Evolutionary conservation across 495 filamentous ascomycete species (phyloP).

Genomic region (Penicillium nucicola): DNA sequence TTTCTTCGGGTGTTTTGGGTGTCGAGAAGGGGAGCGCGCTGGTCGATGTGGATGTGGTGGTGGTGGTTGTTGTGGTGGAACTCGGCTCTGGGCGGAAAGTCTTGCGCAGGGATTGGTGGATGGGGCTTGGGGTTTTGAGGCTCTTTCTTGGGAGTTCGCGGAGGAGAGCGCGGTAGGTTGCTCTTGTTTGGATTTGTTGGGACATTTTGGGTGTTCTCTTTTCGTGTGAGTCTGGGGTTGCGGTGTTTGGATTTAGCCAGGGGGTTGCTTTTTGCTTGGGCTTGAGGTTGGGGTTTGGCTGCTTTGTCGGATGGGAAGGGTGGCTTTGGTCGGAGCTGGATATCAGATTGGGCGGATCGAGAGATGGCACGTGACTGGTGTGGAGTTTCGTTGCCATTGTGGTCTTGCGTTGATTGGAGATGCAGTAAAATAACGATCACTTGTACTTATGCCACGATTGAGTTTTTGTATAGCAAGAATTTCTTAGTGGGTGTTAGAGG

Average conservation of each 20-base stretch:
- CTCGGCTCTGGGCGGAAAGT: constrained; percentile 33
- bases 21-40: constrained; percentile 9
- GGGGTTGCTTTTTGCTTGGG: neutral
- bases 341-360: no score
- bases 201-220: constrained; percentile 9
- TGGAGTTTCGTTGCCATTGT: no score
- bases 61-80: constrained; percentile 12
- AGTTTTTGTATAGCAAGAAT: no score
- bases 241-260: constrained; percentile 1
- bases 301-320: neutral
- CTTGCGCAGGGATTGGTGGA: constrained; percentile 58
- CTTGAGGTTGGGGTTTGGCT: neutral
- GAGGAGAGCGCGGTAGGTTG: constrained; percentile 85
- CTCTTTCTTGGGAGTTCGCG: constrained; percentile 80
- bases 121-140: constrained; percentile 53
- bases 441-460: no score
- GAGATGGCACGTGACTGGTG: no score
- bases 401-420: no score
- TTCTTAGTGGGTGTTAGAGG: no score
- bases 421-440: no score
- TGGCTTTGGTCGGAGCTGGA: no score
- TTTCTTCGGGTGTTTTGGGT: constrained; percentile 11
- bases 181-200: constrained; percentile 52
- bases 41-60: constrained; percentile 8
- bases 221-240: constrained; percentile 1